Base-by-base conservation (phyloP, 495 filamentous ascomycete genomes). In the Lentithecium fluviatile region DNA sequence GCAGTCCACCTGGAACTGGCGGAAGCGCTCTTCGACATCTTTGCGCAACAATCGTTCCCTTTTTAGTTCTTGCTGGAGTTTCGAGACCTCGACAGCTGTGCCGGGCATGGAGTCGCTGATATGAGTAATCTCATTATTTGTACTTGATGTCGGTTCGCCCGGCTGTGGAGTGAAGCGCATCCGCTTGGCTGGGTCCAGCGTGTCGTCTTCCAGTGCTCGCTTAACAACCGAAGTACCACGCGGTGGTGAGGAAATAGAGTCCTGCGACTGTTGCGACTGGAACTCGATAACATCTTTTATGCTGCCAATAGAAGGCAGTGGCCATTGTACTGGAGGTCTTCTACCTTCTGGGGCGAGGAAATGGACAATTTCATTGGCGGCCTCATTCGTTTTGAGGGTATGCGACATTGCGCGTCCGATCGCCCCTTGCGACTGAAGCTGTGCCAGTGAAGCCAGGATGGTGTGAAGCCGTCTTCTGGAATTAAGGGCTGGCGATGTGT, bases 261-360 rank as follows among this genome's bases (percentile, higher is more conserved):
- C 26, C 20, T 47, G 58, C 11, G 59, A 57, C 29, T 63, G 45
- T 36, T 63, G 34, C n/a, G 51, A 47, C 24, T 52, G 38, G 32
- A 26, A 63, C 23, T 43, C 55, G 13, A 67, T 38, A n/a, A 58
- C 48, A 48, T 67, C 64, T 32, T 63, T 67, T 23, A 67, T 60
- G 32, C 43, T 40, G 21, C 59, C 54, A 29, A 67, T 59, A 4
- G 58, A 45, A 13, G 59, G 64, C 13, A 67, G 21, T 21, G 48
- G 26, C 64, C 64, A 67, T 12, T 60, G 54, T 34, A 13, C 6
- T 17, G n/a, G 13, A 26, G 24, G n/a, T 17, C 47, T 19, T 43
- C 29, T 13, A 48, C 32, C 12, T 36, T 23, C 1, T 19, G 38
- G 7, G 40, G 5, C 29, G 13, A 66, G 49, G 17, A 57, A 63